Base-by-base conservation (phyloP, 495 filamentous ascomycete genomes). In the Talaromyces ruber region DNA sequence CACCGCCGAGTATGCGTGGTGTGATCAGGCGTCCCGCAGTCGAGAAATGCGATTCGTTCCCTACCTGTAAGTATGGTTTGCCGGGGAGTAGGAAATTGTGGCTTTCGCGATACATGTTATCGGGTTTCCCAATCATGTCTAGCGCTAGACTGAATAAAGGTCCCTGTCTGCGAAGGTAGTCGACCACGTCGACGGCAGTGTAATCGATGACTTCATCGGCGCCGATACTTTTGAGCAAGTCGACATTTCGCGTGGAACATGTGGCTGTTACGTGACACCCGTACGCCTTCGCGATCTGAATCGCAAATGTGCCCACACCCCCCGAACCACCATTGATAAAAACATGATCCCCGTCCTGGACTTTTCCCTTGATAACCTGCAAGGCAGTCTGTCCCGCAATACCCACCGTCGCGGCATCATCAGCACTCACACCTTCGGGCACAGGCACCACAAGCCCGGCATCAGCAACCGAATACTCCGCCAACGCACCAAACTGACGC, bases 171-270 rank as follows among this genome's bases (percentile, higher is more conserved):
- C 76, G 76, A 12, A 91, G 65, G 7, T 64, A 71, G 8, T 75
- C 67, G 45, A 79, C 64, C 1, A 89, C 73, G 68, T 86, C 73
- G 16, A 71, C 64, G 1, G 71, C 66, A n/a, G 79, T 84, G 66
- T 92, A 92, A 66, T 92, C 86, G 47, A 92, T 76, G 2, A 89
- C 77, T 59, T 86, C 81, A 64, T 90, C 86, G 4, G 87, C 88
- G 0, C 88, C 88, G 1, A 91, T 70, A 12, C 68, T 68, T 34
- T 74, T 74, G 65, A 82, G 84, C 1, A 88, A 71, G 54, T 83
- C 78, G 0, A 78, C 71, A 68, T 90, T 91, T 8, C 69, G 66
- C 6, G 73, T 76, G 9, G 85, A 88, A 61, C 87, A 90, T 0
- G 79, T 80, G 3, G 75, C 71, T 2, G 83, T 85, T 28, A 90